Conservation (phyloP, 192 early-diverging fungal species). For the Jimgerdemannia flammicorona region DNA sequence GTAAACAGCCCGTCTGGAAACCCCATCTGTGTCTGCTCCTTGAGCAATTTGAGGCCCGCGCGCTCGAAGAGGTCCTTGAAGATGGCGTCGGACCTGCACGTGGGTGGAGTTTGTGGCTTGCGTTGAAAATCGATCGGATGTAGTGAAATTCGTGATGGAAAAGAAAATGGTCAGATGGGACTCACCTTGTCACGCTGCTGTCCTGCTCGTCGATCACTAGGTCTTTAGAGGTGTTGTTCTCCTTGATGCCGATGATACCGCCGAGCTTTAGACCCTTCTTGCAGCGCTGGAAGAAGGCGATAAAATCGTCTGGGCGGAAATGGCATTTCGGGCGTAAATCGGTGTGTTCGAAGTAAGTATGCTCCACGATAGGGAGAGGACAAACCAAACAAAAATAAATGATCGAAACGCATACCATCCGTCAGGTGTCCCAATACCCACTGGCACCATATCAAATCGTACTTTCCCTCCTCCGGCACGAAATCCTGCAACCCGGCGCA, state of each 20-base stretch:
- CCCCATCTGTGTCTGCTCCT: conserved; percentile 58
- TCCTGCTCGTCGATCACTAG: conserved; percentile 80
- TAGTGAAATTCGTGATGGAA: not conserved
- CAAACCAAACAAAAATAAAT: no score
- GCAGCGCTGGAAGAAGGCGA: conserved; percentile 79
- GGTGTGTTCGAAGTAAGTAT: no score
- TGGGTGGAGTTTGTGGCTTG: not conserved
- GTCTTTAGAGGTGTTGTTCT: conserved; percentile 69
- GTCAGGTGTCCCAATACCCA: conserved; percentile 95
- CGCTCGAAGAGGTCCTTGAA: conserved; percentile 59
- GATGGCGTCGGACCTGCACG: conserved; percentile 44
- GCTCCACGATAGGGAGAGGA: no score
- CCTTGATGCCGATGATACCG: conserved; percentile 87
- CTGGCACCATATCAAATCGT: conserved; percentile 98
- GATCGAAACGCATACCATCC: conserved; percentile 50
- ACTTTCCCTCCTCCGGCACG: conserved; percentile 56
- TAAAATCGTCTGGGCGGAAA: conserved; percentile 62
- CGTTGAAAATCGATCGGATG: not conserved
- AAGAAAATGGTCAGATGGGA: not conserved
- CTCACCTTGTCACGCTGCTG: conserved; percentile 69
- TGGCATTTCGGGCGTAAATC: not conserved
- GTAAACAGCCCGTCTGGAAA: conserved; percentile 65
- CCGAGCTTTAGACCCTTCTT: conserved; percentile 58
- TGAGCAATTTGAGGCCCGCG: conserved; percentile 59
- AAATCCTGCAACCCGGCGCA: conserved; percentile 84